Base-by-base conservation (phyloP, 495 filamentous ascomycete genomes). In the Hypoxylon trugodes region DNA sequence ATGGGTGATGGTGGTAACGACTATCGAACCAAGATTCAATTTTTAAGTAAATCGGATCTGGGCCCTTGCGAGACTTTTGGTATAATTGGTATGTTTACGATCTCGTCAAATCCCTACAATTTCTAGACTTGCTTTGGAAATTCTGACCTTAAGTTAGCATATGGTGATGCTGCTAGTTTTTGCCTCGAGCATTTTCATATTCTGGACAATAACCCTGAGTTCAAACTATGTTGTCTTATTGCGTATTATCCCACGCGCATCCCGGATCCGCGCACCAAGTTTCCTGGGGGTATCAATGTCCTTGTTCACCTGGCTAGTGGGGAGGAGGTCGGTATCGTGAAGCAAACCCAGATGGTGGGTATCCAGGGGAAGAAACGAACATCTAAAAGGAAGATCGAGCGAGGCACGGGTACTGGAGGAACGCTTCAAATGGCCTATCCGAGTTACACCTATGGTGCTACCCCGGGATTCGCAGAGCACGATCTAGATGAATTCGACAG, bases 311-410 rank as follows among this genome's bases (percentile, higher is more conserved):
- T 84, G 0, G 69, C 65, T 6, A 56, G 73, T 0, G 77, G 80
- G 2, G 62, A 71, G 2, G 78, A 72, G 2, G 71, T 87, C 1
- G 76, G 79, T 22, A 74, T 86, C 2, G 71, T 76, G 1, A 74
- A 74, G 65, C 59, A 74, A 24, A 68, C 81, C 0, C 82, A 84
- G 38, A 77, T 85, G n/a, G 76, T 89, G 0, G 88, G 88, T 0
- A 77, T 89, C 22, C 87, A 89, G 59, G 86, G 84, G 1, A 89
- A 88, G 74, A 73, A 76, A 12, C 79, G 79, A 16, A 76, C 73
- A 1, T 73, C 69, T 15, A 81, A 76, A 9, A 79, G 79, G 42
- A 78, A 69, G 0, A 70, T 87, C 28, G 78, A 80, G n/a, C 74
- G 78, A 0, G 85, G 84, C 3, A 76, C 82, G 3, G 86, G 85